Conservation (phyloP, 2,329 filamentous ascomycete genomes). For the Clarireedia homoeocarpa region DNA sequence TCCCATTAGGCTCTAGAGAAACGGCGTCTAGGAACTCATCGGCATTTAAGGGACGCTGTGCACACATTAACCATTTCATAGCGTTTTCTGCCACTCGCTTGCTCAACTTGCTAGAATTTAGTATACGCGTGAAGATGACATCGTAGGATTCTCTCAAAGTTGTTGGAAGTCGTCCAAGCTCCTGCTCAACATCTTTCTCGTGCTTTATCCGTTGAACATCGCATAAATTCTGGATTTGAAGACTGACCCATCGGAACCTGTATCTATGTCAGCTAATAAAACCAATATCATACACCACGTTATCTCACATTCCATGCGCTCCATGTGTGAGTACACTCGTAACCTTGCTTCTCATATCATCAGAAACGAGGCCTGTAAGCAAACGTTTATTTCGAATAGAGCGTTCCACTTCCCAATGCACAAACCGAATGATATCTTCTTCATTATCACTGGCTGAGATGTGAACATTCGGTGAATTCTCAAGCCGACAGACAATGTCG, state of each 20-base stretch:
- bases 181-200: conserved; percentile 10
- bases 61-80: conserved; percentile 9
- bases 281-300: not conserved
- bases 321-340: conserved; percentile 2
- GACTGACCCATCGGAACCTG: conserved; percentile 14
- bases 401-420: not conserved
- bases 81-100: conserved; percentile 1
- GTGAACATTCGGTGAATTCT: conserved; percentile 6
- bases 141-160: conserved; percentile 9
- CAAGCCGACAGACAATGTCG: conserved; percentile 9
- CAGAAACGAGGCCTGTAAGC: not conserved
- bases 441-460: conserved; percentile 7
- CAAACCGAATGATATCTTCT: conserved; percentile 9
- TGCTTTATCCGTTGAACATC: not conserved
- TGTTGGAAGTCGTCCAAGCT: conserved; percentile 8
- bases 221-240: conserved; percentile 13
- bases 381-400: not conserved
- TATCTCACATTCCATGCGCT: conserved; percentile 8
- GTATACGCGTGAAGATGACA: conserved; percentile 8
- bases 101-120: not conserved
- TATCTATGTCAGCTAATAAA: not conserved
- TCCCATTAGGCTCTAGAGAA: not conserved
- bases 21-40: conserved; percentile 10
- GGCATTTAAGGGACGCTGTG: not conserved
- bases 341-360: conserved; percentile 5